Evolutionary conservation across 2,329 filamentous ascomycete genomes (phyloP), one percentile per base, ranked within the genome.

Genomic region (Coniochaeta prunicola): DNA sequence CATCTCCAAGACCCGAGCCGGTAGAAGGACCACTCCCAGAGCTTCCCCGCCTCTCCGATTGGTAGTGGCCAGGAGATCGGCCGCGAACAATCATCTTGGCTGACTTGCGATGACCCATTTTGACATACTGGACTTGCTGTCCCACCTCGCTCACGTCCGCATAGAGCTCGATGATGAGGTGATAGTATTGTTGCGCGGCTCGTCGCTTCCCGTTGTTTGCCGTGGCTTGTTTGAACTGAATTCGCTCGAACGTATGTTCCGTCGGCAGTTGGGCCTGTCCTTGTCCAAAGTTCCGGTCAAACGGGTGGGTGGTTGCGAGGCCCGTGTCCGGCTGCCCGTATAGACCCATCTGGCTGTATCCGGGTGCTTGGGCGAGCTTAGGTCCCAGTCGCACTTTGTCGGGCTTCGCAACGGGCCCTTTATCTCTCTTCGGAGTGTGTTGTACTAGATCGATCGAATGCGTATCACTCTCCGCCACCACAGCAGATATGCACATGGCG

Each of bases 161-260:
- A 72, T 85, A 91, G 1, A 96, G 83, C 69, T 96, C 91, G 4
- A 96, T 87, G 53, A 96, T 84, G n/a, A 97, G 80, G 66, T 94
- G 90, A 68, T 96, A 96, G 71, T 92, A 96, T 66, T 96, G 92
- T 69, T 97, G 92, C 19, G 92, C 91, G 1, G 92, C 92, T 59
- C 92, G 81, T 64, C 92, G 82, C 72, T 96, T 96, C 53, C 92
- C 92, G 65, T 97, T 97, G 75, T 96, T 97, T 26, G 91, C 91
- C 0, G 92, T 96, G 1, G 92, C 92, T 64, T 91, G 90, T 71
- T 96, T 96, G 81, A 96, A 97, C 67, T 96, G 92, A 57, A 96
- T 94, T 12, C 92, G 86, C 69, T 96, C 92, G 69, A 96, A 97
- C 0, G 80, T 84, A 62, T 85, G 80, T 64, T 85, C 82, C 7